phyloP scores from a whole-genome alignment of 495 filamentous ascomycete species.

The Hypoxylon subgilvum region DNA sequence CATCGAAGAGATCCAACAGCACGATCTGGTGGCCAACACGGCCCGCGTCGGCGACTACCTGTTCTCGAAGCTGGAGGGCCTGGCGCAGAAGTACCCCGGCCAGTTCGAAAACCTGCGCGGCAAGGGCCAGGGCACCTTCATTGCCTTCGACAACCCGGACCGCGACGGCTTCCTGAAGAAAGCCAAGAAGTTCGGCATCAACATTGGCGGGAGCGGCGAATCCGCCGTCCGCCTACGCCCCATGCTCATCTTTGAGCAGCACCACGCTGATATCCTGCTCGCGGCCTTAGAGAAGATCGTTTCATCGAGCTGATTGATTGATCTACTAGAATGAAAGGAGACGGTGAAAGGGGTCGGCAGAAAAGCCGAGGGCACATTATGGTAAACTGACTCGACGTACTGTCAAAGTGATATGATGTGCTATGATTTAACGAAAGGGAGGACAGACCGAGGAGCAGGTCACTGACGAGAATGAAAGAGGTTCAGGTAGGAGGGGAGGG shows the following conservation, averaged over 20 bases:
- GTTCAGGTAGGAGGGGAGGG: no score
- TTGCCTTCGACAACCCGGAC: constrained; percentile 89
- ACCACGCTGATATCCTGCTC: constrained; percentile 72
- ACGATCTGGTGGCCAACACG: constrained; percentile 81
- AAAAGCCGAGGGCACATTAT: no score
- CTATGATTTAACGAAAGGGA: background rate
- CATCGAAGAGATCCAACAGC: constrained; percentile 82
- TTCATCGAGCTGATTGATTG: constrained; percentile 32
- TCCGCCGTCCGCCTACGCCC: constrained; percentile 84
- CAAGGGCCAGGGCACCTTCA: constrained; percentile 94
- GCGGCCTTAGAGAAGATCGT: constrained; percentile 75
- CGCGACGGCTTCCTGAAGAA: constrained; percentile 83
- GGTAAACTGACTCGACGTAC: no score
- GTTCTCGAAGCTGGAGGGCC: constrained; percentile 68
- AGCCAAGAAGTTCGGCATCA: constrained; percentile 84
- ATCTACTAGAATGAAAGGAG: background rate
- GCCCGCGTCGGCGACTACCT: constrained; percentile 84
- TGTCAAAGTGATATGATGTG: background rate
- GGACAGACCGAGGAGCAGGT: no score
- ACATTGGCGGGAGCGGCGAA: constrained; percentile 89
- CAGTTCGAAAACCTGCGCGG: constrained; percentile 90
- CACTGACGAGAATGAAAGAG: no score
- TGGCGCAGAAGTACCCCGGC: constrained; percentile 77
- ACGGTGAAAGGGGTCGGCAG: background rate
- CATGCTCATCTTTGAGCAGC: constrained; percentile 95